These are phyloP conservation scores for Catharanthus roseus DNA, from an alignment of 257 asterid genomes.

Conservation along the genomic window DNA sequence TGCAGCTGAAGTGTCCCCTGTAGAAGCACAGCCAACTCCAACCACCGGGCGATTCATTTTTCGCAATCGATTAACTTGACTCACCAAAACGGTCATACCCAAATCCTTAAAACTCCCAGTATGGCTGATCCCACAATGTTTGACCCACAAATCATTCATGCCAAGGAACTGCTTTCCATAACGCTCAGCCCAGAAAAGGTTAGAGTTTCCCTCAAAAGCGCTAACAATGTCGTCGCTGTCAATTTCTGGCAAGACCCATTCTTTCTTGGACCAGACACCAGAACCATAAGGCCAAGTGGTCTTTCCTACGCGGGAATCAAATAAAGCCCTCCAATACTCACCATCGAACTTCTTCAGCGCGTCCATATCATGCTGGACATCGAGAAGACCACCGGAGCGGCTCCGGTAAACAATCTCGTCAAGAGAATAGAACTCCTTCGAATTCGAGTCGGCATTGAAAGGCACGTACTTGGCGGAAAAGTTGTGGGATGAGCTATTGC, in stretches of 20 bases:
- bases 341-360: conserved; percentile 72
- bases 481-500: conserved; percentile 47
- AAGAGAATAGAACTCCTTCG: conserved; percentile 59
- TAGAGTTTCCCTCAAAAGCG: conserved; percentile 73
- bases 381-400: conserved; percentile 81
- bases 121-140: conserved; percentile 80
- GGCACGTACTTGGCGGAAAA: conserved; percentile 83
- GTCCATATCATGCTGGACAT: conserved; percentile 75
- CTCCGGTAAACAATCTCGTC: conserved; percentile 81
- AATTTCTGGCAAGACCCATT: conserved; percentile 78
- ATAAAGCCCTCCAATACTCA: conserved; percentile 63
- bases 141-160: conserved; percentile 81
- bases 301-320: conserved; percentile 80
- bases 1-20: conserved; percentile 84
- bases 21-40: conserved; percentile 83
- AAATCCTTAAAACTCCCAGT: conserved; percentile 80
- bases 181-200: conserved; percentile 86
- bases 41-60: conserved; percentile 69
- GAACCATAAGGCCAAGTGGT: conserved; percentile 88
- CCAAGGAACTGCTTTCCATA: conserved; percentile 71
- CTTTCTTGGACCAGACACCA: conserved; percentile 89
- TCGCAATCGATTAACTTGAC: conserved; percentile 68
- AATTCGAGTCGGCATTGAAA: conserved; percentile 46
- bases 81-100: conserved; percentile 83
- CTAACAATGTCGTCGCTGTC: conserved; percentile 64